phyloP scores from a whole-genome alignment of 2,329 filamentous ascomycete genomes.

The Helotiales sp. region DNA sequence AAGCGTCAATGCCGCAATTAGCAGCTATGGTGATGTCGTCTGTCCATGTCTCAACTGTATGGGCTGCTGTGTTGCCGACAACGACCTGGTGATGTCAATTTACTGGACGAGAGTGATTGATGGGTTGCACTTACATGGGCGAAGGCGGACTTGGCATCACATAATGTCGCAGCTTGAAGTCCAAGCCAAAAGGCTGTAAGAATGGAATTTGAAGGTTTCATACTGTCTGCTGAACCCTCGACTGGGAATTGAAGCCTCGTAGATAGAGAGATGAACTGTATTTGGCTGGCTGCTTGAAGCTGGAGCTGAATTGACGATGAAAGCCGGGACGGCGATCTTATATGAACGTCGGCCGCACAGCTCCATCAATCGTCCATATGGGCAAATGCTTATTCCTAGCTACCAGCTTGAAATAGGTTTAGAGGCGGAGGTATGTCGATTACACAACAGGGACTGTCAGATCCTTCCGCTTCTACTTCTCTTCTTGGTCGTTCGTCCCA shows the following conservation, averaged over 20 bases:
- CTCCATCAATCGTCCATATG: background rate
- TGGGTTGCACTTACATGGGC: too few relatives aligned
- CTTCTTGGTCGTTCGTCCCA: too few relatives aligned
- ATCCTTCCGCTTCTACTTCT: background rate
- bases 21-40: slow-evolving; percentile 36
- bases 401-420: background rate
- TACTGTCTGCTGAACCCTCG: too few relatives aligned
- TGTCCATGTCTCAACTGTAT: slow-evolving; percentile 33
- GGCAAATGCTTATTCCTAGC: background rate
- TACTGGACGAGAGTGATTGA: too few relatives aligned
- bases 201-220: slow-evolving; percentile 16
- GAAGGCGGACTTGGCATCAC: slow-evolving; percentile 30
- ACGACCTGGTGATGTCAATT: too few relatives aligned
- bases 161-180: background rate
- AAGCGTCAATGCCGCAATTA: slow-evolving; percentile 40
- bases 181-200: slow-evolving; percentile 8
- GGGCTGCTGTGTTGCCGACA: slow-evolving; percentile 36
- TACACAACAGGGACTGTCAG: background rate
- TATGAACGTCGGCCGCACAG: background rate
- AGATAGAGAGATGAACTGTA: background rate
- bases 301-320: background rate
- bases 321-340: background rate
- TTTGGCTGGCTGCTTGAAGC: background rate
- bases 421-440: background rate
- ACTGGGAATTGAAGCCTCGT: too few relatives aligned